phyloP scores from a whole-genome alignment of 306 rosid species.

The Ormosia semicastrata region DNA sequence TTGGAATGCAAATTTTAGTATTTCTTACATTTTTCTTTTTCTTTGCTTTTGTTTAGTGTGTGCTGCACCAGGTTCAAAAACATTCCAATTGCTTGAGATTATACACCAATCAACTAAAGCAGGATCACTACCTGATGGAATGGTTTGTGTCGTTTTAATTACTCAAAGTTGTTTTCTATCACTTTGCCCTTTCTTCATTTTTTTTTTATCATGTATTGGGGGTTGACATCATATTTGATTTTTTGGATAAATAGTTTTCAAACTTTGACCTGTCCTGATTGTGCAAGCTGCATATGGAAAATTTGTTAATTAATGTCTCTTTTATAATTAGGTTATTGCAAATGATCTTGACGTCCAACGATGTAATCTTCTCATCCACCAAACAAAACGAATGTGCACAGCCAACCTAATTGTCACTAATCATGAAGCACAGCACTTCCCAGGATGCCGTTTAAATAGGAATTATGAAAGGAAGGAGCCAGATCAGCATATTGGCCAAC shows the following conservation, averaged over 20 bases:
- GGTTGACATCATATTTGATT: conserved; percentile 5
- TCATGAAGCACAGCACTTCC: conserved; percentile 99
- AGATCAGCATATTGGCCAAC: conserved; percentile 49
- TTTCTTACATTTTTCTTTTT: conserved; percentile 12
- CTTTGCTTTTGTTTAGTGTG: conserved; percentile 67
- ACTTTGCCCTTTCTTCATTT: conserved; percentile 12
- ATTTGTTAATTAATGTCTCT: not conserved
- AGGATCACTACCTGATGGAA: conserved; percentile 77
- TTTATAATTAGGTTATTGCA: conserved; percentile 73
- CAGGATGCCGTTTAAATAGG: conserved; percentile 75
- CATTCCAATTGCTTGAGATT: conserved; percentile 96
- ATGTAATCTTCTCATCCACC: conserved; percentile 98
- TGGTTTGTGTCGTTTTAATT: conserved; percentile 57
- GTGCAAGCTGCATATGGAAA: conserved; percentile 14
- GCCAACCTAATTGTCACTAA: conserved; percentile 94
- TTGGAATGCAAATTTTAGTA: conserved; percentile 15
- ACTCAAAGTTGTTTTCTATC: conserved; percentile 1
- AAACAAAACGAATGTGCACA: conserved; percentile 98
- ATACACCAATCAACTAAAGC: conserved; percentile 71
- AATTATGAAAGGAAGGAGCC: conserved; percentile 33
- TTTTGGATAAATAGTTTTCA: not conserved
- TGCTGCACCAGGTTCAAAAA: conserved; percentile 99
- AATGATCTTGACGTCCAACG: conserved; percentile 98
- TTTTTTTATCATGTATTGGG: conserved; percentile 9
- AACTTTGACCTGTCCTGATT: not conserved